phyloP scores from a whole-genome alignment of 2,329 filamentous ascomycete genomes.

The Capronia coronata region DNA sequence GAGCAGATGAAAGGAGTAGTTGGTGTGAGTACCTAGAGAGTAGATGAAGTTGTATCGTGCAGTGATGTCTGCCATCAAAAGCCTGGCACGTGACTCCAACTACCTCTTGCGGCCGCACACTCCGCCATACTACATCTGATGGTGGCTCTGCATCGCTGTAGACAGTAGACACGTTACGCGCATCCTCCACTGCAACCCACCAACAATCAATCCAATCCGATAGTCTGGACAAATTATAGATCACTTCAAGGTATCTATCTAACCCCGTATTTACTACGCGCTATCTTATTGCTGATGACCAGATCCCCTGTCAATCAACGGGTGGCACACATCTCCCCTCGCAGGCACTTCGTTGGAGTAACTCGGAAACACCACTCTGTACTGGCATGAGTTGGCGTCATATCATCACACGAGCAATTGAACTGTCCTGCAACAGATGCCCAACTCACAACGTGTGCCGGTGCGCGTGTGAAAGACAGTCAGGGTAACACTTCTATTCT shows the following conservation, averaged over 20 bases:
- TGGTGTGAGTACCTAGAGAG: no score
- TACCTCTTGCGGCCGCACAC: background rate
- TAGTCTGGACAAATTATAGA: no score
- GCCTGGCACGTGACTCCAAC: no score
- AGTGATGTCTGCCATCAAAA: background rate
- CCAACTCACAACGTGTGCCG: conserved; percentile 9
- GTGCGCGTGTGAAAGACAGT: conserved; percentile 7
- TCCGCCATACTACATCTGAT: background rate
- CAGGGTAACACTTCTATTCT: background rate
- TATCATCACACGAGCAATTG: conserved; percentile 26
- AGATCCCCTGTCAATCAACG: conserved; percentile 1
- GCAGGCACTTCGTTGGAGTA: background rate
- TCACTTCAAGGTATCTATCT: no score
- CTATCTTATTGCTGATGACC: no score
- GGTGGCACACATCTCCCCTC: conserved; percentile 3
- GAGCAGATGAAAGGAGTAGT: no score
- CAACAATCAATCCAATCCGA: no score
- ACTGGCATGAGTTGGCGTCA: conserved; percentile 17
- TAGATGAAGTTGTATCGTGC: background rate
- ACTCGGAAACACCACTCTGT: no score
- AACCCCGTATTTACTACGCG: no score
- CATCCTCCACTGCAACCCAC: background rate
- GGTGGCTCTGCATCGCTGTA: background rate
- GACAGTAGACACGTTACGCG: no score
- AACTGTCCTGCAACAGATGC: conserved; percentile 16